Percentiles rank a stretch among this genome's conserved stretches.
Conservation (phyloP, 345 rosid genomes). For the Citrus inodora region DNA sequence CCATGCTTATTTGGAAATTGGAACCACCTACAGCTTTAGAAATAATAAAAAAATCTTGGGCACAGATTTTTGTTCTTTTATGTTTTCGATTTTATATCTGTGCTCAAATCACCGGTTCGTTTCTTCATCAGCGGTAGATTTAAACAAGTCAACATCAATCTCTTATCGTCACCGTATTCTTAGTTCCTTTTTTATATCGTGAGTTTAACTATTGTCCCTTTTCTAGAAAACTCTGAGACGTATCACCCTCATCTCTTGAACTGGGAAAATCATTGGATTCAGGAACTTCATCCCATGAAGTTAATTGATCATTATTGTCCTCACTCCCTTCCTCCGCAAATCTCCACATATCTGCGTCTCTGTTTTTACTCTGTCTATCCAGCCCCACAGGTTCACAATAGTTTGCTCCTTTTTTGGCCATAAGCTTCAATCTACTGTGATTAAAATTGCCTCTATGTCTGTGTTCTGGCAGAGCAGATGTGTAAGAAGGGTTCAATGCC, state of each 20-base stretch:
- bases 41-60: neutral
- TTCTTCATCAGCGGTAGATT: slow-evolving; percentile 52
- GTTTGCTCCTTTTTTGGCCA: neutral
- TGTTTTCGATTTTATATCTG: slow-evolving; percentile 3
- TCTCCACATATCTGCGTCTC: slow-evolving; percentile 40
- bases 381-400: neutral
- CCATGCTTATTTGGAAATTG: neutral
- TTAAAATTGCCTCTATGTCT: slow-evolving; percentile 1
- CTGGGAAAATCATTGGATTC: slow-evolving; percentile 50
- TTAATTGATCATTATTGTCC: slow-evolving; percentile 7
- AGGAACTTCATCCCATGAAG: slow-evolving; percentile 21
- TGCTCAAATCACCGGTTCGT: slow-evolving; percentile 66
- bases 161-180: slow-evolving; percentile 15
- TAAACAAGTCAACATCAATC: slow-evolving; percentile 27
- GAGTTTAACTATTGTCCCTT: slow-evolving; percentile 46
- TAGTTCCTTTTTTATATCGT: slow-evolving; percentile 37
- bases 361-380: slow-evolving; percentile 12
- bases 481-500: slow-evolving; percentile 31
- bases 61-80: neutral
- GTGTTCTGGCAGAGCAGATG: slow-evolving; percentile 13
- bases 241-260: slow-evolving; percentile 50
- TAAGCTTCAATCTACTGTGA: neutral
- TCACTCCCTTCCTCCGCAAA: slow-evolving; percentile 43
- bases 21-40: neutral
- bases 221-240: slow-evolving; percentile 35